Evolutionary conservation across 2,329 filamentous ascomycete species (phyloP), one percentile per base, ranked within the genome.

Genomic region (Xylaria sp.): DNA sequence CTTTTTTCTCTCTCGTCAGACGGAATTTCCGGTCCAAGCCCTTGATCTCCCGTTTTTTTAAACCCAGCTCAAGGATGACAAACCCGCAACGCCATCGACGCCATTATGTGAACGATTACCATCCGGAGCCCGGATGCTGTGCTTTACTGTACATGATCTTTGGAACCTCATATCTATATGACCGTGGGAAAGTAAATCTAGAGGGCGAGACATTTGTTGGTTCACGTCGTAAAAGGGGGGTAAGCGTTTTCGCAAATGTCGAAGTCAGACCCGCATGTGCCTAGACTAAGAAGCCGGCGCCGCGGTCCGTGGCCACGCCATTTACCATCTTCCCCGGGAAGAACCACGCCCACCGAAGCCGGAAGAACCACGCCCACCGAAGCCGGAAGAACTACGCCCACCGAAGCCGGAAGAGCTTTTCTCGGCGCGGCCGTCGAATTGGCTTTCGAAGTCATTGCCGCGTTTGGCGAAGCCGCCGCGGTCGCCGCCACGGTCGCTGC

Each of bases 81-180:
- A 58, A 64, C 60, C 23, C 62, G 62, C 54, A 52, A 69, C 67
- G 64, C 66, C 67, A 54, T 59, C 60, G 48, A 59, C 62, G 62
- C 62, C 62, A 54, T 47, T 51, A 39, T 30, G 59, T 50, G 46
- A 59, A 60, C 39, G 37, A 60, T 55, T 63, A 55, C 51, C 58
- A 61, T 57, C 39, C 54, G 55, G 44, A 56, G 52, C 39, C 48
- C 44, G 44, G 51, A 57, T 54, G 47, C 53, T 59, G 49, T 59
- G 11, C 54, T 55, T 35, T 44, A 50, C 54, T 55, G 39, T 50
- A 63, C 54, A 61, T 57, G 49, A 61, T 42, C 46, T 51, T 9
- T 9, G 5, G 52, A 53, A 48, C 57, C 52, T 52, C 18, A 46
- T 53, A 55, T 48, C 55, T 56, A 54, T 62, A 62, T 30, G 57